A percentile compares a stretch with the other conserved stretches of the same genome.
These are phyloP conservation scores for Ogataea salicorniae DNA, from an alignment of 805 yeast genomes.

Conservation along the genomic window DNA sequence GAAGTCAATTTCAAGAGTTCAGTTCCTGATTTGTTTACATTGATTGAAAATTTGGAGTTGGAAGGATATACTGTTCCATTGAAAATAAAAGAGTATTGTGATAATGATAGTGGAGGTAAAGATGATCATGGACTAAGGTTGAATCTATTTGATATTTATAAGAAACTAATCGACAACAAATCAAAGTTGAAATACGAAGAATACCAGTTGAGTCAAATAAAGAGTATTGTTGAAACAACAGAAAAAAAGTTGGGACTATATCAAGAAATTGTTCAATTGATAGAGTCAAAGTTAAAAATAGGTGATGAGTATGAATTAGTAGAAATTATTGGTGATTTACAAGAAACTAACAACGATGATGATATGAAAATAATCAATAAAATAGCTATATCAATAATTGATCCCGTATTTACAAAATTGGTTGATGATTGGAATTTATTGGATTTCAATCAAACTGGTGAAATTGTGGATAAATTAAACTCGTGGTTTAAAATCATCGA, in stretches of 20 bases:
- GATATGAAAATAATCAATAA: slow-evolving; percentile 9
- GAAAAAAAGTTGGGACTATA: slow-evolving; percentile 4
- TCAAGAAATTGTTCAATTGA: not conserved
- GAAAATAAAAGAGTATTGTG: slow-evolving; percentile 32
- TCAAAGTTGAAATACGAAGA: slow-evolving; percentile 10
- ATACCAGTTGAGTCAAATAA: slow-evolving; percentile 12
- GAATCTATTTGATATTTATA: slow-evolving; percentile 13
- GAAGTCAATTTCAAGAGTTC: slow-evolving; percentile 9
- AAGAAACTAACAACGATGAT: slow-evolving; percentile 3
- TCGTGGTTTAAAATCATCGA: slow-evolving; percentile 23
- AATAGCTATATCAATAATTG: slow-evolving; percentile 17
- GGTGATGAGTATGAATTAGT: slow-evolving; percentile 1
- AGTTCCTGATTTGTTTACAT: slow-evolving; percentile 30
- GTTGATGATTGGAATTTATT: slow-evolving; percentile 36
- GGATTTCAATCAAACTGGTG: slow-evolving; percentile 25
- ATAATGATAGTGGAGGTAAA: slow-evolving; percentile 11
- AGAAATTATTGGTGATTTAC: slow-evolving; percentile 1
- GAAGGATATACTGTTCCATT: slow-evolving; percentile 34
- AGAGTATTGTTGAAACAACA: slow-evolving; percentile 1
- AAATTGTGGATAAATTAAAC: slow-evolving; percentile 26
- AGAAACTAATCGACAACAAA: slow-evolving; percentile 4
- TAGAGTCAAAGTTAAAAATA: not conserved
- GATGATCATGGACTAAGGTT: slow-evolving; percentile 14
- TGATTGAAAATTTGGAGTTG: slow-evolving; percentile 34
- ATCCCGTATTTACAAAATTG: slow-evolving; percentile 13